These are phyloP conservation scores for Nepenthes mirabilis DNA, from an alignment of 148 eudicot species.

Conservation along the genomic window DNA sequence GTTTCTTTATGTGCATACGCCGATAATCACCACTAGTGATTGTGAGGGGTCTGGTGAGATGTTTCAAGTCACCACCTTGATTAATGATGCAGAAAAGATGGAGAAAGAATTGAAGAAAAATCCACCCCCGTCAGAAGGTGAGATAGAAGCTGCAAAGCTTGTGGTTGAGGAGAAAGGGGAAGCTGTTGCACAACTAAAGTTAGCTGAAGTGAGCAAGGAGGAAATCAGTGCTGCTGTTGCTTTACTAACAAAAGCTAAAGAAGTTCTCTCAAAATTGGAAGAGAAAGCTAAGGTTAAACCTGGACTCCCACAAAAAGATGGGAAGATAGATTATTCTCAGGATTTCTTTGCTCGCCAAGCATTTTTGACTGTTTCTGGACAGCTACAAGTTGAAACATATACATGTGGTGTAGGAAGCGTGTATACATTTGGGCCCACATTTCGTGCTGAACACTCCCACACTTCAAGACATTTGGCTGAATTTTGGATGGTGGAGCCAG, in stretches of 20 bases:
- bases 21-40: conserved; percentile 93
- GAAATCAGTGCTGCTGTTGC: conserved; percentile 62
- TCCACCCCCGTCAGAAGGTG: conserved; percentile 67
- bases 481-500: conserved; percentile 99
- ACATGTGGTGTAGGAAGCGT: conserved; percentile 88
- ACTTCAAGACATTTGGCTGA: conserved; percentile 96
- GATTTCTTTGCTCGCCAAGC: conserved; percentile 98
- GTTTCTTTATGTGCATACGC: conserved; percentile 75
- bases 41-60: conserved; percentile 99
- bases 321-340: conserved; percentile 65
- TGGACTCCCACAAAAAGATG: conserved; percentile 83
- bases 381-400: conserved; percentile 87
- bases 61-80: conserved; percentile 90
- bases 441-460: conserved; percentile 91
- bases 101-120: conserved; percentile 71
- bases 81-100: conserved; percentile 57
- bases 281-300: conserved; percentile 63
- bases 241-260: conserved; percentile 57
- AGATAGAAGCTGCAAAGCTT: conserved; percentile 52
- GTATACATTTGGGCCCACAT: conserved; percentile 94
- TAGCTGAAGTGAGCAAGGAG: conserved; percentile 55
- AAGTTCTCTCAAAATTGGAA: conserved; percentile 42
- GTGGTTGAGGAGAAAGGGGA: conserved; percentile 60
- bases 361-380: conserved; percentile 94
- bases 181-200: conserved; percentile 45